Evolutionary conservation across 2,329 filamentous ascomycete genomes (phyloP).

Genomic region (Cladobotryum protrusum): DNA sequence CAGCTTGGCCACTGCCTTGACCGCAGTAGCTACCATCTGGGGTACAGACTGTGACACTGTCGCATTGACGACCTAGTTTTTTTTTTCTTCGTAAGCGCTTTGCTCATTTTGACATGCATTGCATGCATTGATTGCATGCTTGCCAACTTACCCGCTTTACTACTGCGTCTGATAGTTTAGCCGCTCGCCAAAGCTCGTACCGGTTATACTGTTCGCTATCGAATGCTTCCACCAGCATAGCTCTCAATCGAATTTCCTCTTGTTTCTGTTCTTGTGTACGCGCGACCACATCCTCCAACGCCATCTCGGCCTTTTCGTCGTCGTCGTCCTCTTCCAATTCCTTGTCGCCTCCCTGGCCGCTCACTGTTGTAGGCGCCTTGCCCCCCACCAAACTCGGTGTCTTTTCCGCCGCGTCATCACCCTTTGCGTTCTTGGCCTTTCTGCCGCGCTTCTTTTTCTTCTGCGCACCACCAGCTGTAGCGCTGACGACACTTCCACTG

Average conservation of each 20-base stretch:
- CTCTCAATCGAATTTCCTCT: conserved; percentile 50
- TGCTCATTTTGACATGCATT: not conserved
- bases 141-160: conserved; percentile 57
- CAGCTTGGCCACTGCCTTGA: conserved; percentile 69
- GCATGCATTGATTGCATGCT: too few relatives aligned
- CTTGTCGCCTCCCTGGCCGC: conserved; percentile 40
- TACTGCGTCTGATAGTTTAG: conserved; percentile 61
- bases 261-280: conserved; percentile 62
- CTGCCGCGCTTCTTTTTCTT: conserved; percentile 55
- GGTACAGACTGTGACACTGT: conserved; percentile 76
- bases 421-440: conserved; percentile 53
- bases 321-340: conserved; percentile 51
- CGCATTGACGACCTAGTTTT: conserved; percentile 62
- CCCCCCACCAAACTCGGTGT: conserved; percentile 39
- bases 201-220: conserved; percentile 60
- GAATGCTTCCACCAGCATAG: conserved; percentile 59
- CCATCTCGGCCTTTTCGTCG: conserved; percentile 50
- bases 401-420: conserved; percentile 34
- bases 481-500: conserved; percentile 54
- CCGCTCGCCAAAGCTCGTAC: conserved; percentile 64
- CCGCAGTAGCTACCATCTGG: conserved; percentile 65
- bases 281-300: conserved; percentile 52
- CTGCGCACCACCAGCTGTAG: conserved; percentile 28
- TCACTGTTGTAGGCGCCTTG: conserved; percentile 36
- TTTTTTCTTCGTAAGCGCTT: not conserved